Percentiles rank a stretch among this genome's conserved stretches.
Conservation (phyloP, 257 asterid genomes). For the Ilex asprella region DNA sequence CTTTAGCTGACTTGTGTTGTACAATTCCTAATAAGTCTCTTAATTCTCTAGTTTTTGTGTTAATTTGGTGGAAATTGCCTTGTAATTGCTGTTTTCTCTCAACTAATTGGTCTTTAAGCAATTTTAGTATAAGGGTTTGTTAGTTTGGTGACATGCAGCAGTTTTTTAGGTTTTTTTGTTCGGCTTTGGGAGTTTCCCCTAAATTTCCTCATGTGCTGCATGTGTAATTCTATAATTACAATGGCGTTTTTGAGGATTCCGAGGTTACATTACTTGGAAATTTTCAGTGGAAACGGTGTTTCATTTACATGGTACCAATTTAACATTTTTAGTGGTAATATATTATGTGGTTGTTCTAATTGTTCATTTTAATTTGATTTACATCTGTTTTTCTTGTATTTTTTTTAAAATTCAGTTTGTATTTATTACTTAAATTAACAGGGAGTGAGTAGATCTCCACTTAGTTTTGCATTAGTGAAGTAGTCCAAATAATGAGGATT, state of each 20-base stretch:
- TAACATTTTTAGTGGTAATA: constrained; percentile 13
- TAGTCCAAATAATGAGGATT: too few relatives aligned
- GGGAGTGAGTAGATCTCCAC: too few relatives aligned
- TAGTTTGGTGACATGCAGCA: constrained; percentile 43
- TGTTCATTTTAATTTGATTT: background rate
- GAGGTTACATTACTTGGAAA: constrained; percentile 15
- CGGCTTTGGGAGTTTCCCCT: constrained; percentile 23
- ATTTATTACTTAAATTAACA: too few relatives aligned
- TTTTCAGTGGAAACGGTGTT: constrained; percentile 19
- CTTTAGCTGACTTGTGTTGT: constrained; percentile 18
- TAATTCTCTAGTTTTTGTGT: constrained; percentile 14
- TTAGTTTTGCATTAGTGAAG: too few relatives aligned
- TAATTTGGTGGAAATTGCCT: constrained; percentile 27
- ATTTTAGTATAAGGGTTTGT: constrained; percentile 13
- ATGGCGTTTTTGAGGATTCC: constrained; percentile 8
- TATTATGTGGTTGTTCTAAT: constrained; percentile 4
- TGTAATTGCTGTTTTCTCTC: constrained; percentile 12
- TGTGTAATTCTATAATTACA: constrained; percentile 24
- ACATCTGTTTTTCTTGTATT: background rate
- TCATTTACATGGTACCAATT: constrained; percentile 10
- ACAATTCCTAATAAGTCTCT: constrained; percentile 23
- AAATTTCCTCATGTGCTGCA: constrained; percentile 13
- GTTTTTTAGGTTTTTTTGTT: constrained; percentile 20
- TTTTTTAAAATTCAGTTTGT: background rate
- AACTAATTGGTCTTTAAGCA: constrained; percentile 17